Conservation (phyloP, 306 rosid genomes). For the Malus sylvestris region DNA sequence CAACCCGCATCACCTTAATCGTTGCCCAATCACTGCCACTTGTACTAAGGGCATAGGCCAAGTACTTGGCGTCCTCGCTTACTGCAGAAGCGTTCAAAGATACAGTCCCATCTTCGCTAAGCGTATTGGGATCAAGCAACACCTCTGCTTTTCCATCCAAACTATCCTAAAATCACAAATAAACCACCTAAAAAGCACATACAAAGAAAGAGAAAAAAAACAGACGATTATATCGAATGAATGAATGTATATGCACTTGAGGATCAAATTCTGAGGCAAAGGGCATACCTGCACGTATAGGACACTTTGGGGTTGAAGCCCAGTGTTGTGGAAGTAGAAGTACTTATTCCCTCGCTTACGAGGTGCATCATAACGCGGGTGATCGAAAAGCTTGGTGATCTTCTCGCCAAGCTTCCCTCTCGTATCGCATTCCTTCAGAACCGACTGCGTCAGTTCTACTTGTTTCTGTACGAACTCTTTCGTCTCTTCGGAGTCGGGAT, state of each 20-base stretch:
- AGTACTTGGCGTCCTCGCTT: slow-evolving; percentile 63
- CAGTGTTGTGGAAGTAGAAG: slow-evolving; percentile 80
- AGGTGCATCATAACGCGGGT: slow-evolving; percentile 75
- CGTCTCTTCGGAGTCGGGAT: slow-evolving; percentile 81
- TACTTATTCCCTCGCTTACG: slow-evolving; percentile 46
- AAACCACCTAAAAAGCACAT: not conserved
- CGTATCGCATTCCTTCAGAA: slow-evolving; percentile 47
- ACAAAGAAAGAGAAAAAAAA: not conserved
- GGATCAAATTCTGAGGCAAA: slow-evolving; percentile 6
- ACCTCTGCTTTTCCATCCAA: slow-evolving; percentile 59
- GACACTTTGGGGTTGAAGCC: slow-evolving; percentile 77
- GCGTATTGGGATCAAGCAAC: slow-evolving; percentile 78
- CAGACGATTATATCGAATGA: not conserved
- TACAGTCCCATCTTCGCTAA: slow-evolving; percentile 75
- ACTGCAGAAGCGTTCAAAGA: slow-evolving; percentile 42
- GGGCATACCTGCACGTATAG: slow-evolving; percentile 70
- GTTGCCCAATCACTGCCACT: slow-evolving; percentile 96
- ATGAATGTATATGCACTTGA: not conserved
- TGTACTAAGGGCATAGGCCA: slow-evolving; percentile 80
- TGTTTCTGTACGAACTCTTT: slow-evolving; percentile 72
- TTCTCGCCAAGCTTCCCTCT: slow-evolving; percentile 46
- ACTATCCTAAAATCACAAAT: slow-evolving; percentile 35
- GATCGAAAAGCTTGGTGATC: slow-evolving; percentile 67
- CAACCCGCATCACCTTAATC: slow-evolving; percentile 53
- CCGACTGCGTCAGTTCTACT: slow-evolving; percentile 56